These are phyloP conservation scores for Priceomyces haplophilus DNA, from an alignment of 805 yeast species.

Conservation along the genomic window DNA sequence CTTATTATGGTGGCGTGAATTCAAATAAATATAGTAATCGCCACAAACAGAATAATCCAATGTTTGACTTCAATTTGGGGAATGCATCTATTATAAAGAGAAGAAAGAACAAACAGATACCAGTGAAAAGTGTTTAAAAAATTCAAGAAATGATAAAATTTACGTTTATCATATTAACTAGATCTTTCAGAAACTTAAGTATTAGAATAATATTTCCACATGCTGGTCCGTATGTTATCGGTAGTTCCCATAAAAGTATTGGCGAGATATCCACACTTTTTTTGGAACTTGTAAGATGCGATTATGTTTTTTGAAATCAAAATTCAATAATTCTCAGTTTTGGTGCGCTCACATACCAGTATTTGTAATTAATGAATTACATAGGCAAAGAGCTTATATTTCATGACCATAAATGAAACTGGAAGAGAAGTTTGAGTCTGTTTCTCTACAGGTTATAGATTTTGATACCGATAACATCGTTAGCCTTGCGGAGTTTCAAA, in stretches of 20 bases:
- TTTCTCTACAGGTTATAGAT: conserved; percentile 12
- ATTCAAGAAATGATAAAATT: not conserved
- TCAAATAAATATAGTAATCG: not conserved
- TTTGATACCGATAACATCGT: conserved; percentile 13
- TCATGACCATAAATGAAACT: not conserved
- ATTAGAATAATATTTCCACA: too few relatives aligned
- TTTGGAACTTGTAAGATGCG: too few relatives aligned
- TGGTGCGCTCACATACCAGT: too few relatives aligned
- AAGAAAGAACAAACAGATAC: conserved; percentile 23
- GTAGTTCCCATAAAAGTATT: too few relatives aligned
- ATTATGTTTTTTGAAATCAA: too few relatives aligned
- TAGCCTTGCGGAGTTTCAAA: conserved; percentile 4
- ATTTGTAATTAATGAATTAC: too few relatives aligned
- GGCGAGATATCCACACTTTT: too few relatives aligned
- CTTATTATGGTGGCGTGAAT: not conserved
- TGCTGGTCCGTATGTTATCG: too few relatives aligned
- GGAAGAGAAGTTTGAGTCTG: not conserved
- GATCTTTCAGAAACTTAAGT: not conserved
- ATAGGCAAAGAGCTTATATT: too few relatives aligned
- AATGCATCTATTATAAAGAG: conserved; percentile 56
- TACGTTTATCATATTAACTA: not conserved
- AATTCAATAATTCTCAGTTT: too few relatives aligned
- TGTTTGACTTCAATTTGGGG: conserved; percentile 45
- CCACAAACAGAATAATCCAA: conserved; percentile 9
- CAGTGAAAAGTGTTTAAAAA: conserved; percentile 6